Evolutionary conservation across 192 early-diverging fungal genomes (phyloP), one percentile per base, ranked within the genome.

Genomic region (Pilaira anomala): DNA sequence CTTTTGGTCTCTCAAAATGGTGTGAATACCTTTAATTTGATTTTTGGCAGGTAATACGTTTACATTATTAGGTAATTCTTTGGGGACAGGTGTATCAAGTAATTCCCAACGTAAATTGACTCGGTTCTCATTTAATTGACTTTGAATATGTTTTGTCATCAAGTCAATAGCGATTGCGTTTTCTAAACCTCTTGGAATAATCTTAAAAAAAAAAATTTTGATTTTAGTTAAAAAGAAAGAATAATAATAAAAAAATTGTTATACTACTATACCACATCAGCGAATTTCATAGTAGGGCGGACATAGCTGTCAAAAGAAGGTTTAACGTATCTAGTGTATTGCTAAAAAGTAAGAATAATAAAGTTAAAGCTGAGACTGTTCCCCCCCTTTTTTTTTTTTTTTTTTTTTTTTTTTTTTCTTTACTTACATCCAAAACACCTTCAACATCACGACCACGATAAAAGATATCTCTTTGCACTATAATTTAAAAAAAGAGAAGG

Each of bases 251-350:
- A n/a, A n/a, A n/a, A n/a, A n/a, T n/a, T n/a, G n/a, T n/a, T n/a
- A n/a, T n/a, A n/a, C n/a, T n/a, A n/a, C n/a, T n/a, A n/a, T 80
- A 87, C 87, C 48, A 92, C 79, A 73, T 98, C 96, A 22, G 96
- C 94, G 65, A 90, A 89, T 73, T 88, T 91, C 80, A 93, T 91
- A 12, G 94, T 98, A 12, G 95, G 93, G 33, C 88, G 83, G 56
- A 98, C 92, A 63, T 89, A 89, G 39, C 91, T 89, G 67, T 98
- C 96, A 76, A 86, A 96, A 2, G 94, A 84, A 0, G 95, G 92
- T 72, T 98, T 98, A 58, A 98, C 96, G 66, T 94, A 98, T 64
- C 85, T 81, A 51, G 82, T 75, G 76, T 98, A 98, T 81, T 96
- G 94, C 73, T 79, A 58, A 41, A 19, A 36, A n/a, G n/a, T 1